phyloP scores from a whole-genome alignment of 352 stramenopile species.

The Plasmopara viticola region DNA sequence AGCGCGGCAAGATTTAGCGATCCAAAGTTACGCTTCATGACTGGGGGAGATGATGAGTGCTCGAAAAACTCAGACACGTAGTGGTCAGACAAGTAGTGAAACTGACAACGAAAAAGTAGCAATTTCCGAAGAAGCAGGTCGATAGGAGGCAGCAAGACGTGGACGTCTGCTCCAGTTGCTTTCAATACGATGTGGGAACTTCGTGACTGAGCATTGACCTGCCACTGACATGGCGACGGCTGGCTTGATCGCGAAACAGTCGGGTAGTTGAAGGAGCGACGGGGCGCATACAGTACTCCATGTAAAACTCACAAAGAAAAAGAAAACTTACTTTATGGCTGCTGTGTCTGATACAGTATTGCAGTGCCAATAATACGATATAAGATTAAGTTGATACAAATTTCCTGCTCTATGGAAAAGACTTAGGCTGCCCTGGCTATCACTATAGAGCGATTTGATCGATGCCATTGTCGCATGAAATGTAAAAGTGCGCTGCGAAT shows the following conservation, averaged over 20 bases:
- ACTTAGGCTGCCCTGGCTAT: too few relatives aligned
- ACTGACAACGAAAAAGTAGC: neutral
- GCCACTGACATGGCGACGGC: slow-evolving; percentile 10
- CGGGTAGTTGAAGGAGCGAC: slow-evolving; percentile 16
- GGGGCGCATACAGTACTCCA: slow-evolving; percentile 2
- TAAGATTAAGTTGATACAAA: too few relatives aligned
- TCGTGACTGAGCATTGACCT: slow-evolving; percentile 21
- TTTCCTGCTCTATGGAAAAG: too few relatives aligned
- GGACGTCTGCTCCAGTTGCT: slow-evolving; percentile 11
- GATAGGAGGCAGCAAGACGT: slow-evolving; percentile 6
- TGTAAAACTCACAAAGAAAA: slow-evolving; percentile 8
- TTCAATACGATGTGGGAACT: slow-evolving; percentile 32
- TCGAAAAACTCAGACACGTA: slow-evolving; percentile 2
- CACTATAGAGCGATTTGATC: too few relatives aligned
- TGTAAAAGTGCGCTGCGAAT: too few relatives aligned
- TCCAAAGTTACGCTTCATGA: slow-evolving; percentile 51
- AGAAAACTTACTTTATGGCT: too few relatives aligned
- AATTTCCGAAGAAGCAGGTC: neutral
- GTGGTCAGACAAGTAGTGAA: slow-evolving; percentile 5
- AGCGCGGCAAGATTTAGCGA: slow-evolving; percentile 47
- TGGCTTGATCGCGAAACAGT: slow-evolving; percentile 17
- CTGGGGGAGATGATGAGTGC: neutral
- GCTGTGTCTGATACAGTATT: too few relatives aligned
- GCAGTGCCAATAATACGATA: too few relatives aligned
- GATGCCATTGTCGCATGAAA: too few relatives aligned